Conservation (phyloP, 176 grass and related monocot genomes). For the sorghum (Sorghum bicolor) region DNA sequence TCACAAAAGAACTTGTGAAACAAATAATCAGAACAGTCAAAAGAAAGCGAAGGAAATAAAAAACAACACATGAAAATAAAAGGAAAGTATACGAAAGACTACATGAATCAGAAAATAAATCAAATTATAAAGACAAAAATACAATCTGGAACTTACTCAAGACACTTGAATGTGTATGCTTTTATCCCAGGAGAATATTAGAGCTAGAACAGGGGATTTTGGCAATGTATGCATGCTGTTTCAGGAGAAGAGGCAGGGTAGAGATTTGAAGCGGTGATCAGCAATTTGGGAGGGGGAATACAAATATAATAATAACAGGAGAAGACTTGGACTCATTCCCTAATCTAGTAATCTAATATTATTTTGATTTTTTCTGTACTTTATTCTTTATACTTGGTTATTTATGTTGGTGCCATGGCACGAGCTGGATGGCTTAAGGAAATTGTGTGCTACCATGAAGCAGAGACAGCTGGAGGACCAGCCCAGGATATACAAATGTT, state of each 20-base stretch:
- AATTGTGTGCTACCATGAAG: constrained; percentile 36
- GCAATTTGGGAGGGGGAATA: constrained; percentile 15
- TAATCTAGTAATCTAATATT: constrained; percentile 15
- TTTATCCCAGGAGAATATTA: constrained; percentile 18
- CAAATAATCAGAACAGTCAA: neutral
- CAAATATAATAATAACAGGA: constrained; percentile 32
- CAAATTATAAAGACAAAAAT: constrained; percentile 1
- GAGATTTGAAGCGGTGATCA: constrained; percentile 30
- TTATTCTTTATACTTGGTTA: constrained; percentile 17
- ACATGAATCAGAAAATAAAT: constrained; percentile 14
- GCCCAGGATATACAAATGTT: too few species aligned
- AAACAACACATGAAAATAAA: constrained; percentile 15
- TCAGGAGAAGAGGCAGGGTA: constrained; percentile 20
- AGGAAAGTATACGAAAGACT: neutral
- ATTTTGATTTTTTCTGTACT: constrained; percentile 40
- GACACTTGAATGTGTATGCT: neutral
- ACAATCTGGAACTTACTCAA: constrained; percentile 32
- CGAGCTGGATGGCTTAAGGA: constrained; percentile 30
- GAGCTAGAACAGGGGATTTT: constrained; percentile 12
- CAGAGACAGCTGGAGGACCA: constrained; percentile 28
- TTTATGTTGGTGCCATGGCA: constrained; percentile 24
- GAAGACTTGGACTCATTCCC: constrained; percentile 39
- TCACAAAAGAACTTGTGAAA: constrained; percentile 20
- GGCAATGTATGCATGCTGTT: constrained; percentile 13
- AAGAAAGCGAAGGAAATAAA: neutral